Conservation (phyloP, 495 filamentous ascomycete genomes). For the Chaetomidium leptoderma region DNA sequence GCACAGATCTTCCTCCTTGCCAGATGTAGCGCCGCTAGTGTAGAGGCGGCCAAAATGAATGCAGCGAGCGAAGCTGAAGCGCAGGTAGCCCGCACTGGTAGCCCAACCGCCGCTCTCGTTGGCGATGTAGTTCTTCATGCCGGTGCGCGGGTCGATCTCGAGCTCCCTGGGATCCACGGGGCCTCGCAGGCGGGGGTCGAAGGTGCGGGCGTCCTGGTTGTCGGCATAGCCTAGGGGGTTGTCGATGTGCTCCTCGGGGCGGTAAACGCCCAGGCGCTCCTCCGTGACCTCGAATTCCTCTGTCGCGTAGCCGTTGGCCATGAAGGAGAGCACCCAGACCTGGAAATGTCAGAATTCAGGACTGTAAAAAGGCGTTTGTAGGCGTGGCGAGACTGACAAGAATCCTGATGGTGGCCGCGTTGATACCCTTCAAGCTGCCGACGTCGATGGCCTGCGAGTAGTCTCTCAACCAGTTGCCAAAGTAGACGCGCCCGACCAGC, state of each 20-base stretch:
- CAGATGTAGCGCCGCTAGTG: constrained; percentile 62
- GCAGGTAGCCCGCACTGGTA: constrained; percentile 85
- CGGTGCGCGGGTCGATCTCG: constrained; percentile 75
- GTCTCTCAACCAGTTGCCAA: constrained; percentile 75
- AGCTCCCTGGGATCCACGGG: constrained; percentile 72
- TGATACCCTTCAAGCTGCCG: constrained; percentile 81
- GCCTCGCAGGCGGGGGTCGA: constrained; percentile 74
- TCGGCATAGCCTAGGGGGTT: constrained; percentile 92
- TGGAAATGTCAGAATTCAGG: constrained; percentile 12
- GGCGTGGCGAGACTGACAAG: constrained; percentile 41
- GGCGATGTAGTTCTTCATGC: constrained; percentile 99
- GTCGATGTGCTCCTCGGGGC: constrained; percentile 92
- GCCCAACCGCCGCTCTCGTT: constrained; percentile 83
- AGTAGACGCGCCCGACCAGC: constrained; percentile 87
- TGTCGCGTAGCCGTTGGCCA: constrained; percentile 95
- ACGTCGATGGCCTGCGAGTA: constrained; percentile 91
- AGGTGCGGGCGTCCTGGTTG: constrained; percentile 76
- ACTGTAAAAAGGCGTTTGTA: neutral
- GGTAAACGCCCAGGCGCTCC: constrained; percentile 84
- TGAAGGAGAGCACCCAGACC: constrained; percentile 83
- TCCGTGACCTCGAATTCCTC: constrained; percentile 94
- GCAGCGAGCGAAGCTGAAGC: constrained; percentile 73
- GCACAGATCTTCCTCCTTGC: constrained; percentile 79
- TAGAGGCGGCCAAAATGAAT: constrained; percentile 90
- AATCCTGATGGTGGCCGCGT: constrained; percentile 84